phyloP scores from a whole-genome alignment of 2,329 filamentous ascomycete genomes.

The Hymenoscyphus fructigenus region DNA sequence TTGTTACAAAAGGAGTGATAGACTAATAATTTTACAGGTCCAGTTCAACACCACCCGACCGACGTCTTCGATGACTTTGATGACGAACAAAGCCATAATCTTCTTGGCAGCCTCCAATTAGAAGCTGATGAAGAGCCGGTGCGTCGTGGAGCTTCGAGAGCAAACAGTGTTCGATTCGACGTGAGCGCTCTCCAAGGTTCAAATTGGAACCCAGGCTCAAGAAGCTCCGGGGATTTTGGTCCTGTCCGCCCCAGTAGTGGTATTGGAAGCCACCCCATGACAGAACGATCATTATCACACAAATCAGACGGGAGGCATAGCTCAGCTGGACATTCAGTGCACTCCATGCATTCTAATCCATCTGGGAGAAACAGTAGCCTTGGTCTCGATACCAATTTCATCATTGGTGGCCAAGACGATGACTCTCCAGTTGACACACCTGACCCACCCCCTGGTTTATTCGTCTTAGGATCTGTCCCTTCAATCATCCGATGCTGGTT shows the following conservation, averaged over 20 bases:
- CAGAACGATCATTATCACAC: constrained; percentile 88
- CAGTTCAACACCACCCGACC: constrained; percentile 73
- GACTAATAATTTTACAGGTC: constrained; percentile 53
- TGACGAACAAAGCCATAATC: constrained; percentile 73
- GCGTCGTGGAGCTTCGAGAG: constrained; percentile 82
- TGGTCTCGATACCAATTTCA: constrained; percentile 73
- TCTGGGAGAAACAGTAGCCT: constrained; percentile 86
- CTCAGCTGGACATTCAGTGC: constrained; percentile 80
- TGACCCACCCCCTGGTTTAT: constrained; percentile 78
- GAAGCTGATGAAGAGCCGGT: constrained; percentile 86
- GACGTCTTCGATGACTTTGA: constrained; percentile 91
- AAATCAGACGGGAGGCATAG: constrained; percentile 95
- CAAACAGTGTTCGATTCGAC: constrained; percentile 96
- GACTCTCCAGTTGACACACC: constrained; percentile 71
- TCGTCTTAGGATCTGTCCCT: constrained; percentile 83
- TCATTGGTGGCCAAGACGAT: constrained; percentile 60
- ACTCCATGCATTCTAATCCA: constrained; percentile 56
- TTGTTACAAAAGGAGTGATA: constrained; percentile 8
- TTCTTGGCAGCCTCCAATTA: constrained; percentile 78
- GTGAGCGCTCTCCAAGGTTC: constrained; percentile 89
- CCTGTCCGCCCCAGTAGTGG: constrained; percentile 76
- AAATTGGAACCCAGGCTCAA: constrained; percentile 78
- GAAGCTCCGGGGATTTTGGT: constrained; percentile 80
- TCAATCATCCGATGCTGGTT: constrained; percentile 97
- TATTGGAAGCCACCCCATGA: constrained; percentile 75